phyloP scores from a whole-genome alignment of 2,329 filamentous ascomycete genomes.

The Phyllosticta citribraziliensis region DNA sequence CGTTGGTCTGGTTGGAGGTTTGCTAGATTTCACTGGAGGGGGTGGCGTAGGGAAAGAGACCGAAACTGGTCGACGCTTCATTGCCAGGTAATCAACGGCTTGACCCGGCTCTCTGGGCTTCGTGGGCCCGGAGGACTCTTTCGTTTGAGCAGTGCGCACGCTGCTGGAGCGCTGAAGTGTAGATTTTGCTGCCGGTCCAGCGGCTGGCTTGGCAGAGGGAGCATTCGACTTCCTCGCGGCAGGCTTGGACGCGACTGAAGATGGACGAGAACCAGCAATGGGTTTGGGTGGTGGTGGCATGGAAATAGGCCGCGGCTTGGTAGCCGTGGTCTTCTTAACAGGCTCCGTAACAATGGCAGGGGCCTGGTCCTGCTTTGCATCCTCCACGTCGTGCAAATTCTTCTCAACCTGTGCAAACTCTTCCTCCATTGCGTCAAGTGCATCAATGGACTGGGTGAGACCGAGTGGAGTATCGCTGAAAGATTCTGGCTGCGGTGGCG shows the following conservation, averaged over 20 bases:
- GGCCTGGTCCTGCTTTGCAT: slow-evolving; percentile 18
- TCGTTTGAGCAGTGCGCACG: slow-evolving; percentile 1
- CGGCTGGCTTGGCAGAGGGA: not conserved
- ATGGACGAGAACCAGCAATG: not conserved
- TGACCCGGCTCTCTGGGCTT: slow-evolving; percentile 2
- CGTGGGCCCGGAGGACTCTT: not conserved
- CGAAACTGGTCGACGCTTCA: slow-evolving; percentile 38
- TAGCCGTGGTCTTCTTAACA: slow-evolving; percentile 17
- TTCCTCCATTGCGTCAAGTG: slow-evolving; percentile 43
- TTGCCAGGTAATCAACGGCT: slow-evolving; percentile 27
- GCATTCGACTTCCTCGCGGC: not conserved
- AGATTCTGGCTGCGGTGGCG: slow-evolving; percentile 16
- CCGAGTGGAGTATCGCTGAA: slow-evolving; percentile 1
- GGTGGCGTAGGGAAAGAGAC: slow-evolving; percentile 39
- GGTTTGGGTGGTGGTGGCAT: not conserved
- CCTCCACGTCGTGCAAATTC: slow-evolving; percentile 26
- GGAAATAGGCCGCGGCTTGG: not conserved
- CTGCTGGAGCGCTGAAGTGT: slow-evolving; percentile 1
- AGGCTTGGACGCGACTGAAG: not conserved
- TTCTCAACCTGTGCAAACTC: slow-evolving; percentile 39
- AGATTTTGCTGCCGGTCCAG: not conserved
- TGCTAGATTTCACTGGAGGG: slow-evolving; percentile 39
- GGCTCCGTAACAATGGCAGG: slow-evolving; percentile 14
- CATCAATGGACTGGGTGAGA: slow-evolving; percentile 34
- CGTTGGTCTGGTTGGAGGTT: slow-evolving; percentile 39